Evolutionary conservation across 305 asterid genomes (phyloP).

Genomic region (Solanum hybrid): DNA sequence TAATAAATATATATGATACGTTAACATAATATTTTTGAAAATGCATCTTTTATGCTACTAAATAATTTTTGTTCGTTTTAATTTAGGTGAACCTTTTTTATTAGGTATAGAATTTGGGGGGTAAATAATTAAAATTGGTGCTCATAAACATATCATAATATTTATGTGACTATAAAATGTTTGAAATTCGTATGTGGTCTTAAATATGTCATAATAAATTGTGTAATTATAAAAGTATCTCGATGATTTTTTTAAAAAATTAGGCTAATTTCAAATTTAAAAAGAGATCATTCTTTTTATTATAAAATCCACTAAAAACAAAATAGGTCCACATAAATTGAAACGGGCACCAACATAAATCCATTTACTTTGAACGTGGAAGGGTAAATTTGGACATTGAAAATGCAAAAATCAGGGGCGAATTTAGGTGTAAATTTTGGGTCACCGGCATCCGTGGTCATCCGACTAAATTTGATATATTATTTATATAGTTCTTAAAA

Average conservation of each 20-base stretch:
- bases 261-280: not conserved
- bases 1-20: not conserved
- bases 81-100: not conserved
- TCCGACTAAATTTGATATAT: no score
- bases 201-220: not conserved
- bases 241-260: not conserved
- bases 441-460: no score
- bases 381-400: not conserved
- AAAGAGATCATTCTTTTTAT: not conserved
- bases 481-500: no score
- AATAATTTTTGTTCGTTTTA: not conserved
- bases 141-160: not conserved
- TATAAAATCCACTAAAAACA: not conserved
- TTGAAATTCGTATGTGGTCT: rapidly evolving
- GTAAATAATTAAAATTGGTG: not conserved
- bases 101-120: not conserved
- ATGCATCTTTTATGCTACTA: not conserved
- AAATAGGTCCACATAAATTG: not conserved
- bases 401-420: no score
- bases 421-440: no score
- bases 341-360: not conserved
- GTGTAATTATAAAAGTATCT: not conserved
- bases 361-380: not conserved
- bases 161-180: not conserved
- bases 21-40: not conserved